Base-by-base conservation (phyloP, 352 stramenopile genomes). In the Pythium folliculosum region DNA sequence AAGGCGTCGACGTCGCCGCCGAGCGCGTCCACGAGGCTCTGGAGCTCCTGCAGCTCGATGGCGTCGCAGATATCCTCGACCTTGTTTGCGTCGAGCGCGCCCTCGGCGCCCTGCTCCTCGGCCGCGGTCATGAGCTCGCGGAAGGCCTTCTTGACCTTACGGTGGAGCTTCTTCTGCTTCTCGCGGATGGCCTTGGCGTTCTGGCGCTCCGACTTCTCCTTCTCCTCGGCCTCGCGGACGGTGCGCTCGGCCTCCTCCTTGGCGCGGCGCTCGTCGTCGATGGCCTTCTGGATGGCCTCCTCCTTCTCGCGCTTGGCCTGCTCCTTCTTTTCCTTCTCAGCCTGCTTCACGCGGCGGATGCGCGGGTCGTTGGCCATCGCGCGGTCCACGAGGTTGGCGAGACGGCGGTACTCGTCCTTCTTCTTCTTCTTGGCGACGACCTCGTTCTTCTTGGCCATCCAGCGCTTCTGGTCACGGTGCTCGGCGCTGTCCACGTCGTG, bases 371-470 rank as follows among this genome's bases (percentile, higher is more conserved):
- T 78, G 25, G 86, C 82, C 52, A 90, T 73, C 19, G 86, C 86
- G 61, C 86, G 84, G 76, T 94, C 86, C 47, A 94, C 84, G 16
- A 94, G 77, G 65, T 79, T 89, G 52, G 84, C 84, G 0, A 94
- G 80, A 75, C 86, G 86, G 17, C 77, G 78, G 76, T 94, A 94
- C 74, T 94, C 86, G 71, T 89, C 83, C 71, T 94, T 94, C 84
- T 94, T 94, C 78, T 89, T 90, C 81, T 94, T 94, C 83, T 94
- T 94, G 56, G 83, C 84, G 0, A 80, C 84, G 6, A 68, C 75
- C 65, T 94, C 86, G 75, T 94, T 94, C 80, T 94, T 94, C 80
- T 94, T 94, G 55, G 85, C 85, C 84, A 94, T 91, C 82, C 82
- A 92, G 25, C 86, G 84, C 81, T 94, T 94, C 71, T 94, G 84